Percentiles rank a stretch among this genome's conserved stretches.
Evolutionary conservation across 2,329 filamentous ascomycete genomes (phyloP).

Genomic region (Penicillium psychrosexuale): DNA sequence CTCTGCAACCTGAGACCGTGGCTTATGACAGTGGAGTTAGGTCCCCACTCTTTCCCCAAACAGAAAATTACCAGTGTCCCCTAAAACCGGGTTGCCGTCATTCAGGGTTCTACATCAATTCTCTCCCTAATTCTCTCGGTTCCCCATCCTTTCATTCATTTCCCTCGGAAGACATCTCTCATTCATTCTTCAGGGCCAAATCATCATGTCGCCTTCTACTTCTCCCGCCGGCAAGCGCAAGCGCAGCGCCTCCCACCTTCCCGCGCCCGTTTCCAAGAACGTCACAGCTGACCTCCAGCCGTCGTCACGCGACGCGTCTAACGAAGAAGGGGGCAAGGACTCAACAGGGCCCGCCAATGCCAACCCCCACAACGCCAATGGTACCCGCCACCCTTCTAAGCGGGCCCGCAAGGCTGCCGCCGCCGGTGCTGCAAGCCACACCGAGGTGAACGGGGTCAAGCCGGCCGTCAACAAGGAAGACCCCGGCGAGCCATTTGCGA

Average conservation of each 20-base stretch:
- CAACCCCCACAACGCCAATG: neutral
- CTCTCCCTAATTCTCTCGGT: constrained; percentile 2
- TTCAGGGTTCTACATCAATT: constrained; percentile 13
- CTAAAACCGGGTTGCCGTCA: constrained; percentile 11
- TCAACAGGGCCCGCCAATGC: constrained; percentile 53
- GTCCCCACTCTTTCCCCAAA: constrained; percentile 10
- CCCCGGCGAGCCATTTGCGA: constrained; percentile 66
- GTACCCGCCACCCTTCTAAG: constrained; percentile 60
- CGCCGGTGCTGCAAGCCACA: constrained; percentile 28
- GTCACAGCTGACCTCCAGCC: constrained; percentile 61
- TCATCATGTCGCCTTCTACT: constrained; percentile 60
- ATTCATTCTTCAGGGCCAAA: constrained; percentile 7
- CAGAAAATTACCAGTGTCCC: constrained; percentile 10
- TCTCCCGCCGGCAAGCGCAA: constrained; percentile 70
- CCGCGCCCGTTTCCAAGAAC: constrained; percentile 49
- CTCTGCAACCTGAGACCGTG: neutral
- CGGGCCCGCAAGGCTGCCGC: constrained; percentile 61
- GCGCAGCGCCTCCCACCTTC: constrained; percentile 53
- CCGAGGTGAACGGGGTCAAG: constrained; percentile 23
- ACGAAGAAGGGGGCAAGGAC: constrained; percentile 70
- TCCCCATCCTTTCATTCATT: constrained; percentile 5
- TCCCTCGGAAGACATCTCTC: constrained; percentile 5
- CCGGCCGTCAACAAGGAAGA: constrained; percentile 50
- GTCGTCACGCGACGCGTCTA: constrained; percentile 78
- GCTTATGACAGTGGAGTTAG: neutral